Evolutionary conservation across 1,139 yeast species (phyloP).

Genomic region (Taphrina populina): DNA sequence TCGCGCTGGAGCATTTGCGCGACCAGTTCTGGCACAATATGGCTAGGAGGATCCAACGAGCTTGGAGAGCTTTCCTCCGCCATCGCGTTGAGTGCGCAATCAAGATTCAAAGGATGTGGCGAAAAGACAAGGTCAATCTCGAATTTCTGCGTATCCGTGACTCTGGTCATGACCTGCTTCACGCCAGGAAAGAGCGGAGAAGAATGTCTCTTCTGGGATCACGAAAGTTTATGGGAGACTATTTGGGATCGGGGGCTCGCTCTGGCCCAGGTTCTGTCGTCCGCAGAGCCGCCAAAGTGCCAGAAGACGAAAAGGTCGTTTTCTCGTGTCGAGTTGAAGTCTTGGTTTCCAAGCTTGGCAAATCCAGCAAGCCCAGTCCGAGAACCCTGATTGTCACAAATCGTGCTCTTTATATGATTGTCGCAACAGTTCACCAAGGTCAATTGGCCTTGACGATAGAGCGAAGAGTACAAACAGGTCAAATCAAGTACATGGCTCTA

Average conservation of each 20-base stretch:
- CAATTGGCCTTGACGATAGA: constrained; percentile 69
- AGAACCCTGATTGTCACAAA: constrained; percentile 61
- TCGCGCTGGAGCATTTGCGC: constrained; percentile 93
- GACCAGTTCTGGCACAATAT: constrained; percentile 97
- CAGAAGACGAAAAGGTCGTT: constrained; percentile 57
- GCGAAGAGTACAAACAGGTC: constrained; percentile 58
- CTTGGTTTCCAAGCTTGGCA: constrained; percentile 80
- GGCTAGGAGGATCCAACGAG: constrained; percentile 97
- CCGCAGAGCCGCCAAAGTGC: constrained; percentile 61
- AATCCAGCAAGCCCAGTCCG: constrained; percentile 78
- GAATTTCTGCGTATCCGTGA: constrained; percentile 77
- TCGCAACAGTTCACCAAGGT: constrained; percentile 70
- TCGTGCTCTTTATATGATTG: constrained; percentile 61
- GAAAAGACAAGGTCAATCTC: constrained; percentile 76
- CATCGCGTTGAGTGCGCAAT: constrained; percentile 85
- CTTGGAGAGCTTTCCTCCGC: constrained; percentile 83
- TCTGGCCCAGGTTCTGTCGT: constrained; percentile 69
- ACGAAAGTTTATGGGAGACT: constrained; percentile 93
- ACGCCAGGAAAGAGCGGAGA: constrained; percentile 84
- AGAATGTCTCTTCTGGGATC: constrained; percentile 82
- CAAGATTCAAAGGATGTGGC: constrained; percentile 80
- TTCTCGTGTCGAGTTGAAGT: constrained; percentile 83
- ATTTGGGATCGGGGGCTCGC: constrained; percentile 72
- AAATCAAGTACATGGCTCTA: constrained; percentile 64
- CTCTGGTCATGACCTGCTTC: constrained; percentile 67